Evolutionary conservation across 345 rosid genomes (phyloP).

Genomic region (Hibiscus trionum): DNA sequence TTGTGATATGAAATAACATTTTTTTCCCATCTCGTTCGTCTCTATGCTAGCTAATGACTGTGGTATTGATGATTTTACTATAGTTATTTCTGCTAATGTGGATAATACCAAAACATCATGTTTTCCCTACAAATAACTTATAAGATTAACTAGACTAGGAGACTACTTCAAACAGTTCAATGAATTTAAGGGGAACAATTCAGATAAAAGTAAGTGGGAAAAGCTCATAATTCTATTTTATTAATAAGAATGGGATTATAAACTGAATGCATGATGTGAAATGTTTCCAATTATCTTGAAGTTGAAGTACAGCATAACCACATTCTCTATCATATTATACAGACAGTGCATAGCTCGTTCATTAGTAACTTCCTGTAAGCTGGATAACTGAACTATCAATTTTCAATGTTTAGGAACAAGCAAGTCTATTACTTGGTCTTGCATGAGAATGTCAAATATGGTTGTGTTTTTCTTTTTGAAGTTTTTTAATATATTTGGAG

Average conservation of each 20-base stretch:
- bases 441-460: neutral
- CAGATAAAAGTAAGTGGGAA: neutral
- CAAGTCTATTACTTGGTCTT: neutral
- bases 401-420: neutral
- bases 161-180: neutral
- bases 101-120: neutral
- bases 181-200: neutral
- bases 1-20: slow-evolving; percentile 25
- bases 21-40: neutral
- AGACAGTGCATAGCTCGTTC: neutral
- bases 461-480: neutral
- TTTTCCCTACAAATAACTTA: neutral
- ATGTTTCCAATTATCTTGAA: neutral
- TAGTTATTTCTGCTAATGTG: neutral
- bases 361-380: neutral
- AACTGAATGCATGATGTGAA: neutral
- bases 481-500: neutral
- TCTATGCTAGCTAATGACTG: slow-evolving; percentile 1
- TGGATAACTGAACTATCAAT: neutral
- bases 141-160: neutral
- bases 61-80: neutral
- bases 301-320: neutral
- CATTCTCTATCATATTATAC: neutral
- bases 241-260: neutral
- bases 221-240: neutral